Conservation (phyloP, 768 basidiomycete species). For the Xerocomellus chrysenteron region DNA sequence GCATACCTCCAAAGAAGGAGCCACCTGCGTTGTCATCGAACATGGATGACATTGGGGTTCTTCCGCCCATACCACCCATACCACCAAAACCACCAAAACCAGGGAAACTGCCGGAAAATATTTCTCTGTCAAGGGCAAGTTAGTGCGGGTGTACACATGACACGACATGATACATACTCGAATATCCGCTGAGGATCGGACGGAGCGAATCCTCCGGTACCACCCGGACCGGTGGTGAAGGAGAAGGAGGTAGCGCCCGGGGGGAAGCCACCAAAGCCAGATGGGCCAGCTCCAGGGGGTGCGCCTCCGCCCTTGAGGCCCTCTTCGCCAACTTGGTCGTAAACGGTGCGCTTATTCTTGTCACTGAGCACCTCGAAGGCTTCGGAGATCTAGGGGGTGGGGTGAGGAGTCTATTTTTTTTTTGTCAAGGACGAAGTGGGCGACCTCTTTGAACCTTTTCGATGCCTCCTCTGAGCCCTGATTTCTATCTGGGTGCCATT, state of each 20-base stretch:
- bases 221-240: conserved; percentile 50
- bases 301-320: conserved; percentile 76
- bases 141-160: not conserved
- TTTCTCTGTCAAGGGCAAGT: conserved; percentile 42
- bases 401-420: not conserved
- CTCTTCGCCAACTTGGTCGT: conserved; percentile 95
- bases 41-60: conserved; percentile 32
- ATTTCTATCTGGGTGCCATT: conserved; percentile 96
- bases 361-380: conserved; percentile 95
- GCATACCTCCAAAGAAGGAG: conserved; percentile 42
- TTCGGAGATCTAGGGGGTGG: conserved; percentile 69
- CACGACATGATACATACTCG: conserved; percentile 53
- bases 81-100: conserved; percentile 8
- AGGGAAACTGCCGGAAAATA: conserved; percentile 45
- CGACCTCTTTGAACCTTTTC: conserved; percentile 88
- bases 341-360: conserved; percentile 77
- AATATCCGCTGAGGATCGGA: conserved; percentile 87
- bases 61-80: conserved; percentile 42
- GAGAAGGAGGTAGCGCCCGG: conserved; percentile 50
- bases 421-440: conserved; percentile 5
- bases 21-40: conserved; percentile 42
- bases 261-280: conserved; percentile 47
- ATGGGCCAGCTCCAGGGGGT: conserved; percentile 50
- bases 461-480: conserved; percentile 80
- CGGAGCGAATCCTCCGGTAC: conserved; percentile 62